Conservation (phyloP, 1,284 basidiomycete species). For the Ustilago curta region DNA sequence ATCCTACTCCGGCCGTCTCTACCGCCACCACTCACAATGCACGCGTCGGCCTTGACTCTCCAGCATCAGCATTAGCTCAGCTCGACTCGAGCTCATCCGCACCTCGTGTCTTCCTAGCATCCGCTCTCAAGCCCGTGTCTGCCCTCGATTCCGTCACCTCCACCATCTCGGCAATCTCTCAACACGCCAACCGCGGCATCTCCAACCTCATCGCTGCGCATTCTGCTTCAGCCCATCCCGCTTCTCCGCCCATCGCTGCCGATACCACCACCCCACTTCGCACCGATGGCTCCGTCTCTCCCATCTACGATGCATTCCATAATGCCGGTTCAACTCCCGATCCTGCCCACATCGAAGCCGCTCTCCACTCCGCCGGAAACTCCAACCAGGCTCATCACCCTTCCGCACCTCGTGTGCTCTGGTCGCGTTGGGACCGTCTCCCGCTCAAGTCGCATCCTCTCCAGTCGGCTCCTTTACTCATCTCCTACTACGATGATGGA, state of each 20-base stretch:
- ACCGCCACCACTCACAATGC: not conserved
- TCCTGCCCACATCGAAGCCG: constrained; percentile 24
- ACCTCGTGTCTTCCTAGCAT: constrained; percentile 32
- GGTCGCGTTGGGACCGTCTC: constrained; percentile 48
- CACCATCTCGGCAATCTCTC: constrained; percentile 45
- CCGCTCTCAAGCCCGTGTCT: constrained; percentile 34
- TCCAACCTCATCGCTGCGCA: constrained; percentile 34
- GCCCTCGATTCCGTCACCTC: constrained; percentile 39
- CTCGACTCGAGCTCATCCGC: not conserved
- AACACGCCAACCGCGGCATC: constrained; percentile 45
- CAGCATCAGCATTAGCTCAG: constrained; percentile 1
- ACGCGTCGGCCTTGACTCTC: not conserved
- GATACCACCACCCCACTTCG: constrained; percentile 21
- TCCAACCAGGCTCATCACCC: not conserved
- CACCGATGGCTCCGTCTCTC: constrained; percentile 43
- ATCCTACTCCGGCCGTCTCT: not conserved
- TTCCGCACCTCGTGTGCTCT: constrained; percentile 19
- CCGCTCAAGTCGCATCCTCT: constrained; percentile 7
- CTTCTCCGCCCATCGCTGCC: constrained; percentile 20
- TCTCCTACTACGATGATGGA: constrained; percentile 38
- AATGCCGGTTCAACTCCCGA: constrained; percentile 29
- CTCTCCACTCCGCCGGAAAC: constrained; percentile 9
- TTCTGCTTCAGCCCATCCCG: constrained; percentile 3
- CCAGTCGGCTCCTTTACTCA: constrained; percentile 27
- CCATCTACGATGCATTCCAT: constrained; percentile 50